Evolutionary conservation across 2,329 filamentous ascomycete genomes (phyloP).

Genomic region (Ophidiomyces ophidiicola): DNA sequence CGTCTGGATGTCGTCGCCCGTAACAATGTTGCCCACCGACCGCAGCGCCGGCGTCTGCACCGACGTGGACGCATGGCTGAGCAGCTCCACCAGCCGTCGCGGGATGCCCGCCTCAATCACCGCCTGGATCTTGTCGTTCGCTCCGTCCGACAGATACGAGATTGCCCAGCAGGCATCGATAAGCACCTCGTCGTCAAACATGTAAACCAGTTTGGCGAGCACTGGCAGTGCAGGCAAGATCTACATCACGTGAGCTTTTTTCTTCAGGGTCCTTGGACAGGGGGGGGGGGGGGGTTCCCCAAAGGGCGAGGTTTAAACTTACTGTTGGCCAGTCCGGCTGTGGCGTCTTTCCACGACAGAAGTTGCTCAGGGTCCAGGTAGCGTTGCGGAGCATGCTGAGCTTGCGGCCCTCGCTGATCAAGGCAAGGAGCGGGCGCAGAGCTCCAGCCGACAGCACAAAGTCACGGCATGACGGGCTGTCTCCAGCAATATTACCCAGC

Average conservation of each 20-base stretch:
- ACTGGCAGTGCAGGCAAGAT: constrained; percentile 91
- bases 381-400: constrained; percentile 98
- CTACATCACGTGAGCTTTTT: constrained; percentile 37
- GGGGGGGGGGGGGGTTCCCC: not conserved
- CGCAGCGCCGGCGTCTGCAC: constrained; percentile 95
- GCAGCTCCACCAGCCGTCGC: constrained; percentile 84
- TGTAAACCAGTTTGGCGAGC: constrained; percentile 94
- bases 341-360: constrained; percentile 97
- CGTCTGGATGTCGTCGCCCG: constrained; percentile 94
- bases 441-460: constrained; percentile 88
- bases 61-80: constrained; percentile 96
- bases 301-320: constrained; percentile 33
- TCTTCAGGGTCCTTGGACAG: not conserved
- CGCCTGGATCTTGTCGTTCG: constrained; percentile 98
- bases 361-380: constrained; percentile 98
- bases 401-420: constrained; percentile 95
- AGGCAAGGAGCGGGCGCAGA: constrained; percentile 73
- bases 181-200: constrained; percentile 91
- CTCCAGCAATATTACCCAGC: constrained; percentile 94
- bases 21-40: constrained; percentile 97
- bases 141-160: constrained; percentile 92
- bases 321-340: constrained; percentile 97
- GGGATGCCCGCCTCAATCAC: constrained; percentile 98
- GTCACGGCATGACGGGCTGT: constrained; percentile 93
- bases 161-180: constrained; percentile 99